phyloP scores from a whole-genome alignment of 2,329 filamentous ascomycete species.

The Sarocladium brachiariae region DNA sequence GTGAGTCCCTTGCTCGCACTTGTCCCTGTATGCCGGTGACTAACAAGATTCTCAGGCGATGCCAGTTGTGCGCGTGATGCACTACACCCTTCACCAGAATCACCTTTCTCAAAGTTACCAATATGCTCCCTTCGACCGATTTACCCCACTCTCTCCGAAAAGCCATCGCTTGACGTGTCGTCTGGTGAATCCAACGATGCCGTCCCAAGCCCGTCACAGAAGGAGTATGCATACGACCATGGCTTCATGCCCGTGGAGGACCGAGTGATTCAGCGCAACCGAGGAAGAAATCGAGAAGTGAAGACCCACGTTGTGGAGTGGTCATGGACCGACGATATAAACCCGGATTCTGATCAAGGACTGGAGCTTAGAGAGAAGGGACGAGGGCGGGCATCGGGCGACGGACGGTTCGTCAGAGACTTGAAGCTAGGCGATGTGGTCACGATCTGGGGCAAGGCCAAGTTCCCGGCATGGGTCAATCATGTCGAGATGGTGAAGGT shows the following conservation, averaged over 20 bases:
- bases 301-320: conserved; percentile 44
- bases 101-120: conserved; percentile 19
- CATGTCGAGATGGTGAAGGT: conserved; percentile 41
- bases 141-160: conserved; percentile 19
- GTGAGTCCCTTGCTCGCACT: conserved; percentile 19
- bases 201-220: not conserved
- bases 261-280: conserved; percentile 43
- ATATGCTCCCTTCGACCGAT: conserved; percentile 31
- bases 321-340: conserved; percentile 42
- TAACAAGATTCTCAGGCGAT: conserved; percentile 18
- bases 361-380: conserved; percentile 34
- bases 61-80: conserved; percentile 23
- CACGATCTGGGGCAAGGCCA: conserved; percentile 54
- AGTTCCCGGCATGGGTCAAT: conserved; percentile 50
- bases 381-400: conserved; percentile 41
- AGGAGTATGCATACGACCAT: conserved; percentile 27
- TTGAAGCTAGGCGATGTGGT: conserved; percentile 54
- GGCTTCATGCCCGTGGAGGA: conserved; percentile 26
- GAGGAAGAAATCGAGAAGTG: conserved; percentile 13
- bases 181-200: conserved; percentile 13
- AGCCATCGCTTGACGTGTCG: not conserved
- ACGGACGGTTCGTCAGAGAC: conserved; percentile 48
- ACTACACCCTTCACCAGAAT: conserved; percentile 17
- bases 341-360: conserved; percentile 30
- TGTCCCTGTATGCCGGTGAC: no score